These are phyloP conservation scores for Diaporthe amygdali DNA, from an alignment of 2,329 filamentous ascomycete species.

Conservation along the genomic window DNA sequence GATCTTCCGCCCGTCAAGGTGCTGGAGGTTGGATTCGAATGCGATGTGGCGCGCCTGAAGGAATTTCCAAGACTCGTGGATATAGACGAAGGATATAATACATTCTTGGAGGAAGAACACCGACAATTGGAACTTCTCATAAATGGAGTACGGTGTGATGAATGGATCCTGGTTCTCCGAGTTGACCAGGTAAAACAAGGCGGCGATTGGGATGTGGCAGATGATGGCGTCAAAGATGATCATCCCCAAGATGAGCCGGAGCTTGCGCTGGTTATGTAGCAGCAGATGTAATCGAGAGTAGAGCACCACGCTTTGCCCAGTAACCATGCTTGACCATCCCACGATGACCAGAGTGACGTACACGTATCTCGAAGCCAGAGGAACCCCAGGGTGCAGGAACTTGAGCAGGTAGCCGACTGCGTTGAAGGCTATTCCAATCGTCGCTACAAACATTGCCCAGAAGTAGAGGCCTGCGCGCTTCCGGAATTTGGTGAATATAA, in stretches of 20 bases:
- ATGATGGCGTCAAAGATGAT: constrained; percentile 55
- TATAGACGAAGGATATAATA: constrained; percentile 20
- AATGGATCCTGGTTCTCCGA: constrained; percentile 38
- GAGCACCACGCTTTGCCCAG: constrained; percentile 60
- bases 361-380: constrained; percentile 31
- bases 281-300: constrained; percentile 62
- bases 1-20: constrained; percentile 31
- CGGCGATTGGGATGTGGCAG: constrained; percentile 54
- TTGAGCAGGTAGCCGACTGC: constrained; percentile 46
- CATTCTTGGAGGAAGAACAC: constrained; percentile 20
- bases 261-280: constrained; percentile 48
- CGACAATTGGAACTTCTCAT: constrained; percentile 38
- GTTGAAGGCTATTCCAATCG: constrained; percentile 29
- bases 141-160: constrained; percentile 40
- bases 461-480: constrained; percentile 22
- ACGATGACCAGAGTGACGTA: constrained; percentile 44
- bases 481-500: constrained; percentile 24
- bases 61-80: constrained; percentile 4
- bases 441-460: constrained; percentile 23
- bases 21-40: constrained; percentile 10
- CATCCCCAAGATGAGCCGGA: constrained; percentile 53
- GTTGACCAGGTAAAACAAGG: constrained; percentile 53
- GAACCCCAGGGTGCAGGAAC: constrained; percentile 41
- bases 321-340: constrained; percentile 61
- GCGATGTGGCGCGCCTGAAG: constrained; percentile 3